Evolutionary conservation across 192 early-diverging fungal species (phyloP), one percentile per base, ranked within the genome.

Genomic region (Coemansia sp.): DNA sequence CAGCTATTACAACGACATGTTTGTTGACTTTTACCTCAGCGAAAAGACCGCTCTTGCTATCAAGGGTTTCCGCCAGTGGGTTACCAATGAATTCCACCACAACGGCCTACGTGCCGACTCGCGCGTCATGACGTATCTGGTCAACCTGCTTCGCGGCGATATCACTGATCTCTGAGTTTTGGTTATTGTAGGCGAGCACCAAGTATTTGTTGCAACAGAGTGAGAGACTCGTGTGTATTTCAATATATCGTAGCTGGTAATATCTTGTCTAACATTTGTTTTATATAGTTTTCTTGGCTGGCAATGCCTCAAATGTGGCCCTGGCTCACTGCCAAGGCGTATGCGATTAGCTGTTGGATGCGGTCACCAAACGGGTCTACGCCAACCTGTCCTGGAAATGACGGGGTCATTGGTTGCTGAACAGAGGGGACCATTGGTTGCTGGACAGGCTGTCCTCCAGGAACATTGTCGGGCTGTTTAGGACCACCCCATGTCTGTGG

Each of bases 1-100:
- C 10, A 75, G 78, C 41, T 91, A 89, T 62, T 91, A 87, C 70
- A 87, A 91, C 69, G 89, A 91, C 67, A 89, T 91, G 89, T 88
- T 85, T 79, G 89, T 90, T 3, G 87, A 86, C 56, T 76, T 85
- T 50, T 62, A 85, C 32, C 74, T 85, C 43, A 89, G 86, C 53
- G 87, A 87, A 61, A 69, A 85, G 40, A 86, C 87, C 9, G 87
- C 87, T 8, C 50, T 69, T 4, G 62, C 58, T 29, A 84, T 89
- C 53, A 63, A 73, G 41, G 86, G 87, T 27, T 85, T 86, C 61
- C 74, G 75, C 32, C 85, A 85, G 30, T 90, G 87, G 87, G 79
- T 90, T 39, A 88, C 89, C 2, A 90, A 90, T 67, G 87, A 89
- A 66, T 90, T 79, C 76, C 85, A 84, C 61, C 89, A 89, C 69